These are phyloP conservation scores for Apiospora koreana DNA, from an alignment of 2,329 filamentous ascomycete genomes.

Conservation along the genomic window DNA sequence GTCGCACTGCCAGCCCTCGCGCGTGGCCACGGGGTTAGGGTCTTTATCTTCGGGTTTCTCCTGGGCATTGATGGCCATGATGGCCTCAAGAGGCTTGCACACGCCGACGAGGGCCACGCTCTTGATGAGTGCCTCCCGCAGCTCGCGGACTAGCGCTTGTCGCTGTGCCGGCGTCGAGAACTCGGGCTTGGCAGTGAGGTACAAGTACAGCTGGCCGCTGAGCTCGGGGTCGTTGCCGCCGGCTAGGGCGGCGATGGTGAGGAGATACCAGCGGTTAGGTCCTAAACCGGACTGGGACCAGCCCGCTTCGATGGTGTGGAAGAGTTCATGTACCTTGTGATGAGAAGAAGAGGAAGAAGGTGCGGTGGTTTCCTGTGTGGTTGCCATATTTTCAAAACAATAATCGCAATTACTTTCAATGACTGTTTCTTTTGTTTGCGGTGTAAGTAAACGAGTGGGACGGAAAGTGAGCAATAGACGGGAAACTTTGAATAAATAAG, in stretches of 20 bases:
- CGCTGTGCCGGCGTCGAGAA: conserved; percentile 44
- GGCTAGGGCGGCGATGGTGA: conserved; percentile 41
- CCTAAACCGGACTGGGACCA: conserved; percentile 17
- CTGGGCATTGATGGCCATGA: conserved; percentile 54
- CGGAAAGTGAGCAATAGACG: not conserved
- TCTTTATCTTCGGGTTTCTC: conserved; percentile 59
- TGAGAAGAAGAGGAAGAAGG: not conserved
- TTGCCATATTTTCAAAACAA: not conserved
- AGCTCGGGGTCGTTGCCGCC: conserved; percentile 53
- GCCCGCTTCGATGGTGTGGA: conserved; percentile 10
- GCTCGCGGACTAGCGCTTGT: conserved; percentile 47
- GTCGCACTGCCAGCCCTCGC: conserved; percentile 53
- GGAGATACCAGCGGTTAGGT: conserved; percentile 25
- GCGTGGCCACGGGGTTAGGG: conserved; percentile 43
- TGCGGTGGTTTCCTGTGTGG: not conserved
- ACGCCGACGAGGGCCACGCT: conserved; percentile 59
- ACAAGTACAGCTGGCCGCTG: conserved; percentile 54
- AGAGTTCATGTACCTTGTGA: not conserved
- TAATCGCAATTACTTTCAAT: not conserved
- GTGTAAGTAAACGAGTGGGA: not conserved
- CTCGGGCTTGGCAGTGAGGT: conserved; percentile 51
- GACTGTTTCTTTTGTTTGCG: not conserved
- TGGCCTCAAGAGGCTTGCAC: conserved; percentile 62
- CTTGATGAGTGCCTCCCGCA: conserved; percentile 62
- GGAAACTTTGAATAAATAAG: not conserved